phyloP scores from a whole-genome alignment of 495 filamentous ascomycete species.

The Daldinia childiae region DNA sequence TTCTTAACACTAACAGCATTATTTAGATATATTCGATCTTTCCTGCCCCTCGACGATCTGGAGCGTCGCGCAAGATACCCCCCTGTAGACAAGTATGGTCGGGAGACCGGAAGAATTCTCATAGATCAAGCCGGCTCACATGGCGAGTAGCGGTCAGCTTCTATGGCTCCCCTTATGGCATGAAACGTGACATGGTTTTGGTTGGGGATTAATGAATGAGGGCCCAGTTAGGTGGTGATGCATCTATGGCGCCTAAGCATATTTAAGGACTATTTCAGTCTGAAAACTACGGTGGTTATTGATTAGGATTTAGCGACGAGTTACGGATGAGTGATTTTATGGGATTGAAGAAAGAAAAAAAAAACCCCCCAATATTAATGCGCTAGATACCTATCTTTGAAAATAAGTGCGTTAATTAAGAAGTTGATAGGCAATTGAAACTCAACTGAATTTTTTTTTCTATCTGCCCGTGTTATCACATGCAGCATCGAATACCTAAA shows the following conservation, averaged over 20 bases:
- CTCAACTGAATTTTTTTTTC: background rate
- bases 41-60: slow-evolving; percentile 73
- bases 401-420: slow-evolving; percentile 2
- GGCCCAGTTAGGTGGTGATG: slow-evolving; percentile 6
- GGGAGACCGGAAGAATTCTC: slow-evolving; percentile 52
- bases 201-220: slow-evolving; percentile 1
- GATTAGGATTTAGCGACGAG: slow-evolving; percentile 40
- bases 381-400: slow-evolving; percentile 18
- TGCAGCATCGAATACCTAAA: slow-evolving; percentile 12
- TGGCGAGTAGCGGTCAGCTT: slow-evolving; percentile 47
- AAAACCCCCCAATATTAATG: background rate
- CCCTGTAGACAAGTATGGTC: slow-evolving; percentile 67
- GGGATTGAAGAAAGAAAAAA: background rate
- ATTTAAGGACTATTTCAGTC: slow-evolving; percentile 8
- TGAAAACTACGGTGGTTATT: background rate
- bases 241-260: slow-evolving; percentile 23
- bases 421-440: slow-evolving; percentile 26
- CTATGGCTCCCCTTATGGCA: background rate
- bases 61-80: slow-evolving; percentile 73
- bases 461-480: slow-evolving; percentile 17
- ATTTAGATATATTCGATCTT: slow-evolving; percentile 70
- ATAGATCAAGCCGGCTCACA: slow-evolving; percentile 60
- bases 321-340: slow-evolving; percentile 37
- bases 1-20: slow-evolving; percentile 10
- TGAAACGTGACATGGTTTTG: background rate